phyloP scores from a whole-genome alignment of 2,329 filamentous ascomycete genomes.

The Blastomyces silverae region DNA sequence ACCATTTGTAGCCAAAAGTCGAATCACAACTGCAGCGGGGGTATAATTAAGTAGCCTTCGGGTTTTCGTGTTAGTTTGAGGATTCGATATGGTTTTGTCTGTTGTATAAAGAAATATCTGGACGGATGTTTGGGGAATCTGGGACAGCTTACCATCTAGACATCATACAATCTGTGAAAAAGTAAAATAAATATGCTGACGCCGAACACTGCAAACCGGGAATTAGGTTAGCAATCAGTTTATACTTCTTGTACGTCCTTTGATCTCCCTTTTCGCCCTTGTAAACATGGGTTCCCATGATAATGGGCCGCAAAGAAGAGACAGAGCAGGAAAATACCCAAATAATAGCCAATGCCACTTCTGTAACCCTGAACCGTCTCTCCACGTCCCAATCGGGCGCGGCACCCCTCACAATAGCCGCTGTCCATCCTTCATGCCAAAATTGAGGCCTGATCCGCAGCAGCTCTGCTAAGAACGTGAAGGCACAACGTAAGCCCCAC shows the following conservation, averaged over 20 bases:
- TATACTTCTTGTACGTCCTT: neutral
- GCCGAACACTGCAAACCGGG: conserved; percentile 56
- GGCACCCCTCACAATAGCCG: conserved; percentile 35
- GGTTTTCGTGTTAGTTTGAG: conserved; percentile 9
- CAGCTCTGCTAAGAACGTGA: conserved; percentile 61
- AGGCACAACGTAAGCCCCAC: conserved; percentile 63
- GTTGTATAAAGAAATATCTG: neutral
- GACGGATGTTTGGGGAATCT: neutral
- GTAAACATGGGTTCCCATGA: neutral
- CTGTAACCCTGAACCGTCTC: conserved; percentile 53
- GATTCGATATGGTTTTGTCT: conserved; percentile 3
- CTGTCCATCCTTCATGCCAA: conserved; percentile 38
- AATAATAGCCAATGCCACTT: conserved; percentile 64
- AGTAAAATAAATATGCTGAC: conserved; percentile 71
- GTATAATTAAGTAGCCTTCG: conserved; percentile 75
- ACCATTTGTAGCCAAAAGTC: conserved; percentile 66
- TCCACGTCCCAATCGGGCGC: conserved; percentile 41
- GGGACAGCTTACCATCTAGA: conserved; percentile 59
- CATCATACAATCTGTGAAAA: conserved; percentile 80
- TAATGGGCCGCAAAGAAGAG: conserved; percentile 9
- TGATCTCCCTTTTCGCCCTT: neutral
- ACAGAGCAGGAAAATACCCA: conserved; percentile 52
- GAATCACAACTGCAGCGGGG: conserved; percentile 67
- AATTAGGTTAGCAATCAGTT: conserved; percentile 2
- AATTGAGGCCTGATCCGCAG: conserved; percentile 43